Percentiles rank a stretch among this genome's conserved stretches.
Evolutionary conservation across 495 filamentous ascomycete genomes (phyloP).

Genomic region (Neurospora tetrasperma): DNA sequence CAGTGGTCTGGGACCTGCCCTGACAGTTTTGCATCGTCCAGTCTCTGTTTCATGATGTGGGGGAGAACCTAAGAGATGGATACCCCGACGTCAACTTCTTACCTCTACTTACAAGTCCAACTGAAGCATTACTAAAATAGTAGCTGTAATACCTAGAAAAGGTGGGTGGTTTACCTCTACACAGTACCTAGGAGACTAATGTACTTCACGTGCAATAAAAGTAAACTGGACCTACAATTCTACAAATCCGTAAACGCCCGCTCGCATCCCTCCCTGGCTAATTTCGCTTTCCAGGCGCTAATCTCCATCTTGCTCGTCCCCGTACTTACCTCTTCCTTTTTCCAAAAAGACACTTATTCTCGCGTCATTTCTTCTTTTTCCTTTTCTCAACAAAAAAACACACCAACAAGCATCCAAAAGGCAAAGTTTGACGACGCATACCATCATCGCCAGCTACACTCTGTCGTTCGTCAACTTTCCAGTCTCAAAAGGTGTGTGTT

Average conservation of each 20-base stretch:
- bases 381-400: not conserved
- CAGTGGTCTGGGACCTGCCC: not conserved
- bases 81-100: not conserved
- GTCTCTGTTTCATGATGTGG: not conserved
- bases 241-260: not conserved
- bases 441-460: not conserved
- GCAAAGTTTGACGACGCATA: not conserved
- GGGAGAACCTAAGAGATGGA: not conserved
- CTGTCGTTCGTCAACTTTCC: not conserved
- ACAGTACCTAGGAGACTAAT: no score
- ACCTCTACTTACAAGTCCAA: not conserved
- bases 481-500: not conserved
- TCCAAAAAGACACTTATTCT: not conserved
- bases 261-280: not conserved
- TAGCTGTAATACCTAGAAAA: not conserved
- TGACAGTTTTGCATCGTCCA: not conserved
- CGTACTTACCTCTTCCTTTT: not conserved
- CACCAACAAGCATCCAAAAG: not conserved
- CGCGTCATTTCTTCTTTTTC: not conserved
- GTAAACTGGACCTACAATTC: not conserved
- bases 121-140: not conserved
- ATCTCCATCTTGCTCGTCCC: not conserved
- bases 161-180: not conserved
- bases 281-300: not conserved
- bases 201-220: not conserved